Conservation (phyloP, 1,139 yeast species). For the Meyerozyma athensensis region DNA sequence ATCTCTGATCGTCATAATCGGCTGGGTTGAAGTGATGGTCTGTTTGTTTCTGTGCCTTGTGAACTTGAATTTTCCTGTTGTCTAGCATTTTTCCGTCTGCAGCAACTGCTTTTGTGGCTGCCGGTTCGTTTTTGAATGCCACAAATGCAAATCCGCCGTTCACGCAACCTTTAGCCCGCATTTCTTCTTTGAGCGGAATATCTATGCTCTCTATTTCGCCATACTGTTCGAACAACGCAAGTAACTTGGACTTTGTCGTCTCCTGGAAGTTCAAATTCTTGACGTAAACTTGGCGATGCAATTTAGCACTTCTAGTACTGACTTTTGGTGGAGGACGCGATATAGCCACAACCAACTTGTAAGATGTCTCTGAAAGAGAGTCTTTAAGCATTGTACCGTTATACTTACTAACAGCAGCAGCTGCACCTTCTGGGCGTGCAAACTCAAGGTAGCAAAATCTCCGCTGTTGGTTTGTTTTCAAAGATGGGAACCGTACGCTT, state of each 20-base stretch:
- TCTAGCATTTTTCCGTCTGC: constrained; percentile 32
- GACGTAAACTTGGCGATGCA: constrained; percentile 49
- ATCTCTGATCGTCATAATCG: neutral
- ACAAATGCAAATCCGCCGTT: constrained; percentile 60
- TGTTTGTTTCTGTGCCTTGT: constrained; percentile 21
- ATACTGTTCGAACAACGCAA: constrained; percentile 20
- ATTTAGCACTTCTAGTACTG: constrained; percentile 27
- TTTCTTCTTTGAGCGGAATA: constrained; percentile 40
- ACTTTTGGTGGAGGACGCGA: constrained; percentile 44
- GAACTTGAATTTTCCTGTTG: constrained; percentile 42
- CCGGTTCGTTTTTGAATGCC: constrained; percentile 32
- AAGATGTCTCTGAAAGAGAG: constrained; percentile 17
- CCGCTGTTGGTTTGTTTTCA: constrained; percentile 48
- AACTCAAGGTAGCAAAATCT: constrained; percentile 77
- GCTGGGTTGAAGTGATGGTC: neutral
- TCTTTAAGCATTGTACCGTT: constrained; percentile 31
- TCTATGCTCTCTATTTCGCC: constrained; percentile 45
- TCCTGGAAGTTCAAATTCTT: constrained; percentile 44
- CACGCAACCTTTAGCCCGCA: constrained; percentile 21
- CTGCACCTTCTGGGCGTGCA: constrained; percentile 40
- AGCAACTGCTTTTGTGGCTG: constrained; percentile 38
- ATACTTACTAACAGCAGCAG: constrained; percentile 38
- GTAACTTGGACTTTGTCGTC: constrained; percentile 23
- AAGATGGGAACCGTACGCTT: constrained; percentile 64
- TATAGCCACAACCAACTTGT: constrained; percentile 48